Evolutionary conservation across 768 basidiomycete genomes (phyloP), one percentile per base, ranked within the genome.

Genomic region (Pulveroboletus ravenelii): DNA sequence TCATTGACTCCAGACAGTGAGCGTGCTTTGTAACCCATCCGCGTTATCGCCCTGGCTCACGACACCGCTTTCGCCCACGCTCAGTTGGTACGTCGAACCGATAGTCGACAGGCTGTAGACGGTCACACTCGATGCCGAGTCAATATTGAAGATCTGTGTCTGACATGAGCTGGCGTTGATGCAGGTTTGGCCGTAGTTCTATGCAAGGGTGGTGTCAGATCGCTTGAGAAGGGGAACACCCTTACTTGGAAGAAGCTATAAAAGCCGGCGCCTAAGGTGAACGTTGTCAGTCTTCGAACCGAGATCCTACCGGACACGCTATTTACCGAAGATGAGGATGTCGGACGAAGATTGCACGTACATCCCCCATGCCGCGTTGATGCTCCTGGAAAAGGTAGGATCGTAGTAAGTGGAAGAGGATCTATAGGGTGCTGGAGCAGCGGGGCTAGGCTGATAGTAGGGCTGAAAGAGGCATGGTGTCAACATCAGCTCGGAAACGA

Each of bases 401-500:
- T 80, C 78, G 18, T 68, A 53, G 50, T 66, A 74, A 1, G 59
- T 29, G 6, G 66, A 52, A 41, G 61, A 63, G n/a, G 63, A 53
- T 8, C 57, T 62, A 61, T 70, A 80, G 2, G 78, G 78, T 1
- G 65, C 54, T 0, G 78, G 77, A 0, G 72, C 63, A 5, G 65
- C 66, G 5, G 78, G 78, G 6, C 50, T 51, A 4, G 77, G 77
- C 53, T 79, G 77, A 61, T 70, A 78, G 59, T 78, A 78, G 1
- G 77, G 74, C 76, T 77, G 39, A 10, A 18, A 15, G 6, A 7
- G 2, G 27, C 18, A 15, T 12, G 1, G 1, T 14, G 14, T 46
- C 36, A 41, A 15, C 18, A 17, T 10, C n/a, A 20, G 5, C 25
- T 27, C 31, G 10, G 6, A 30, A 41, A 15, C n/a, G 20, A 34